These are phyloP conservation scores for Alternaria rosae DNA, from an alignment of 2,329 filamentous ascomycete species.

Conservation along the genomic window DNA sequence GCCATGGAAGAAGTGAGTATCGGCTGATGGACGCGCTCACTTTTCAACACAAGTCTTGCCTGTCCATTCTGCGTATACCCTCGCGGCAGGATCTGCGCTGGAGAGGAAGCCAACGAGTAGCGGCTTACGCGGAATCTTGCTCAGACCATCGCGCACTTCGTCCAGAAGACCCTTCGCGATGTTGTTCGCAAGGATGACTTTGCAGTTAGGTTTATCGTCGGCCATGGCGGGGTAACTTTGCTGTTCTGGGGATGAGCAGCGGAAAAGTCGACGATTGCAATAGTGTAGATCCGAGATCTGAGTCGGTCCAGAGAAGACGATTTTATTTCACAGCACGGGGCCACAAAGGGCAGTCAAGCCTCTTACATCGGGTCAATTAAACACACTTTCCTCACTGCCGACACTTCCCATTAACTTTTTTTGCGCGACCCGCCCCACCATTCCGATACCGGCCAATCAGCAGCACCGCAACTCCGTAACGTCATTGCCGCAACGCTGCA, in stretches of 20 bases:
- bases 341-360: background rate
- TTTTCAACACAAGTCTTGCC: conserved; percentile 96
- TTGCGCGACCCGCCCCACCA: conserved; percentile 21
- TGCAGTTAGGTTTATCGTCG: conserved; percentile 68
- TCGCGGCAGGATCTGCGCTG: conserved; percentile 87
- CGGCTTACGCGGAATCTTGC: conserved; percentile 74
- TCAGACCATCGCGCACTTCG: conserved; percentile 79
- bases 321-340: conserved; percentile 1
- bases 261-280: background rate
- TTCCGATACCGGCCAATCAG: conserved; percentile 31
- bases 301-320: background rate
- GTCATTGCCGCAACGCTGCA: conserved; percentile 24
- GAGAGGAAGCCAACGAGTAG: conserved; percentile 90
- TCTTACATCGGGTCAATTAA: conserved; percentile 1
- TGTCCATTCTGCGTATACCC: conserved; percentile 96
- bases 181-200: conserved; percentile 87
- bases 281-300: background rate
- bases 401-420: conserved; percentile 18
- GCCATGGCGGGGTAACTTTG: conserved; percentile 41
- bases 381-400: conserved; percentile 5
- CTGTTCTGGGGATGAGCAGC: background rate
- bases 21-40: conserved; percentile 64
- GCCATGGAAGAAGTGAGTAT: background rate
- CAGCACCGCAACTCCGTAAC: conserved; percentile 23
- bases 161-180: conserved; percentile 82